Conservation (phyloP, 2,329 filamentous ascomycete species). For the Massarina eburnea region DNA sequence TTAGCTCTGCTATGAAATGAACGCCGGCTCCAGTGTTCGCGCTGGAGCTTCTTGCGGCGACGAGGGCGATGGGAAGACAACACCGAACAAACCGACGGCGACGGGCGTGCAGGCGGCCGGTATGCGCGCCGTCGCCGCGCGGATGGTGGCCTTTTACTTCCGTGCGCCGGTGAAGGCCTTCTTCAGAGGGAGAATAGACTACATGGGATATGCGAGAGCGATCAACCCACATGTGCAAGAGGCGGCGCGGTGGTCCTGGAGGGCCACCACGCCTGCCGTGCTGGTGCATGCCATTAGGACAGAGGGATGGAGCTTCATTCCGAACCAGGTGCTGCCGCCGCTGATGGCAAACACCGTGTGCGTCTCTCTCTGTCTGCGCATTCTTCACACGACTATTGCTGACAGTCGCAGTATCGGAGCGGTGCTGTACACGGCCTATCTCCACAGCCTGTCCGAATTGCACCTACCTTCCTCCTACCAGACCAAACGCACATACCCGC, state of each 20-base stretch:
- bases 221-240: constrained; percentile 59
- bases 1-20: constrained; percentile 41
- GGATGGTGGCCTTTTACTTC: constrained; percentile 88
- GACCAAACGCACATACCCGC: constrained; percentile 68
- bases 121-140: constrained; percentile 79
- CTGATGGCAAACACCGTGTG: constrained; percentile 71
- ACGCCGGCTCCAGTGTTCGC: constrained; percentile 36
- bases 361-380: constrained; percentile 11
- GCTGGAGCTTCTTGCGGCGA: constrained; percentile 32
- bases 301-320: constrained; percentile 74
- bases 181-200: constrained; percentile 87
- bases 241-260: constrained; percentile 59
- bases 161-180: constrained; percentile 89
- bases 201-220: constrained; percentile 65
- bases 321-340: constrained; percentile 75
- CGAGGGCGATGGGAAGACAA: constrained; percentile 17
- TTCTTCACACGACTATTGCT: neutral
- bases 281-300: constrained; percentile 66
- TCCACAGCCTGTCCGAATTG: constrained; percentile 66
- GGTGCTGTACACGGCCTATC: constrained; percentile 73
- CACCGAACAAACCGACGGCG: constrained; percentile 58
- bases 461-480: constrained; percentile 66
- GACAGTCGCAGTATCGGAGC: constrained; percentile 60
- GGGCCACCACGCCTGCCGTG: constrained; percentile 69
- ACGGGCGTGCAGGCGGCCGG: constrained; percentile 83